Percentiles rank a stretch among this genome's conserved stretches.
phyloP scores from a whole-genome alignment of 2,329 filamentous ascomycete genomes.

The Colletotrichum viniferum region DNA sequence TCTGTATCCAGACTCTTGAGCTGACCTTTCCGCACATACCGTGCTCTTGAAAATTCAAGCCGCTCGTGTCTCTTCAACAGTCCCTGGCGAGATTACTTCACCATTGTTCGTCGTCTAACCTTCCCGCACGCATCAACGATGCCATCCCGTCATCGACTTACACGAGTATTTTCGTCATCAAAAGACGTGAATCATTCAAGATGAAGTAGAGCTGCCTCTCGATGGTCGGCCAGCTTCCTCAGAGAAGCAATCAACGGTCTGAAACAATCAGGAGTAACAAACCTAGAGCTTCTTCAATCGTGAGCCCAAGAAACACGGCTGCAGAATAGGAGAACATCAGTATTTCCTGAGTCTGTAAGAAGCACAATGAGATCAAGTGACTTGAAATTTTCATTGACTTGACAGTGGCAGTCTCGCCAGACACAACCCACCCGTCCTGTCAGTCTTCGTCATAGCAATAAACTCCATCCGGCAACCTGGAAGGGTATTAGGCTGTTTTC shows the following conservation, averaged over 20 bases:
- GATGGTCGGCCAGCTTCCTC: neutral
- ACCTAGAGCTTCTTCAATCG: neutral
- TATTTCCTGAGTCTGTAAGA: neutral
- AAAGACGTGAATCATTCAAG: neutral
- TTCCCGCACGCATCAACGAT: neutral
- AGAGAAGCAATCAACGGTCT: neutral
- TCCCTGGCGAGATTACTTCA: neutral
- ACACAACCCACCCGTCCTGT: neutral
- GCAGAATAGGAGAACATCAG: neutral
- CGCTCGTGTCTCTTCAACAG: neutral
- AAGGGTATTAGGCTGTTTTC: neutral
- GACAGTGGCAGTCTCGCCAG: neutral
- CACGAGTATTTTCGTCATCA: neutral
- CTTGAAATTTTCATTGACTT: neutral
- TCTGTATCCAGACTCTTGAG: neutral
- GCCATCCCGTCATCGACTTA: neutral
- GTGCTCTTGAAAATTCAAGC: neutral
- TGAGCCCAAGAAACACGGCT: neutral
- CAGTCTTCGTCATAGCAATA: neutral
- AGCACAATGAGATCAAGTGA: neutral
- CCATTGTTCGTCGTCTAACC: neutral
- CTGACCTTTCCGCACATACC: neutral
- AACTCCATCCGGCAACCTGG: neutral
- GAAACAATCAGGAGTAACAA: neutral
- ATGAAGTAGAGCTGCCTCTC: neutral